A percentile compares a stretch with the other conserved stretches of the same genome.
Evolutionary conservation across 148 eudicot genomes (phyloP).

Genomic region (Agrostemma githago): DNA sequence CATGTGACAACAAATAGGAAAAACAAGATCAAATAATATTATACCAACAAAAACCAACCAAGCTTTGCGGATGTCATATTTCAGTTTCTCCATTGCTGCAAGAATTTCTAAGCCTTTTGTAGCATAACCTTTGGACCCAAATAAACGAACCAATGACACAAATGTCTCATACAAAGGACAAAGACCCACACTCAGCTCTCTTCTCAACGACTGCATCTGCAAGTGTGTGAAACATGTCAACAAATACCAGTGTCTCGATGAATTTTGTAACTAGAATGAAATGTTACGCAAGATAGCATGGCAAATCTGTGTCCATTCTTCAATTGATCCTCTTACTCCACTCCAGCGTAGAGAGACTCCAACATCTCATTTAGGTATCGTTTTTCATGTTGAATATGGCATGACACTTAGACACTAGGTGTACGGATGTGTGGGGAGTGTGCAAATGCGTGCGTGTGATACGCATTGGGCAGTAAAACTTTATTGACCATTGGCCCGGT

Average conservation of each 20-base stretch:
- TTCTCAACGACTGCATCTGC: constrained; percentile 90
- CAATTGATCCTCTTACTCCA: too few species aligned
- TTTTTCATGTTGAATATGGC: too few species aligned
- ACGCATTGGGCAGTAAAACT: background rate
- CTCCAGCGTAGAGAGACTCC: too few species aligned
- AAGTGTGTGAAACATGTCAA: background rate
- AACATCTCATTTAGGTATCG: too few species aligned
- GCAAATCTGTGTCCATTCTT: background rate
- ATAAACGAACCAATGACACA: constrained; percentile 71
- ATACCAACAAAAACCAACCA: constrained; percentile 96
- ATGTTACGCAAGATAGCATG: background rate
- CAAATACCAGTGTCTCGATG: background rate
- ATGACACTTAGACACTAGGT: too few species aligned
- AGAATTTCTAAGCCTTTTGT: constrained; percentile 86
- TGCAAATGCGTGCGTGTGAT: too few species aligned
- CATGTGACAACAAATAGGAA: constrained; percentile 15
- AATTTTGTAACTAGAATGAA: background rate
- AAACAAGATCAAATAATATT: constrained; percentile 25
- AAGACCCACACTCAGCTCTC: constrained; percentile 87
- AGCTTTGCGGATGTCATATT: constrained; percentile 84
- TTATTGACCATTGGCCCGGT: background rate
- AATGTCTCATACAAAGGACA: constrained; percentile 92
- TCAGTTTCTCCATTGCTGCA: constrained; percentile 91
- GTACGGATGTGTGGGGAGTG: too few species aligned
- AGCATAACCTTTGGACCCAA: constrained; percentile 77